Conservation (phyloP, 495 filamentous ascomycete species). For the Xylaria acuta region DNA sequence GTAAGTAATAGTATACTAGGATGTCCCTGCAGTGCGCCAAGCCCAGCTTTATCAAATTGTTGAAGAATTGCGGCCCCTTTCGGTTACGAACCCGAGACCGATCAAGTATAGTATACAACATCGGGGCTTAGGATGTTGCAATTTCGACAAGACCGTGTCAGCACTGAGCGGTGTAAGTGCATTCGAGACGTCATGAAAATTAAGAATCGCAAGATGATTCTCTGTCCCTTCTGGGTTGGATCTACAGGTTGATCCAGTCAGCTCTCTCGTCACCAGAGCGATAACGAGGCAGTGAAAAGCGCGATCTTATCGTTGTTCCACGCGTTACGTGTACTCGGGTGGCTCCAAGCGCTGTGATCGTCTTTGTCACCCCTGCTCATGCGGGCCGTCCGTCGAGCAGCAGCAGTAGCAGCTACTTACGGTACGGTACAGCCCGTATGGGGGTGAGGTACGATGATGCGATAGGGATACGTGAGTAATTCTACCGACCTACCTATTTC, state of each 20-base stretch:
- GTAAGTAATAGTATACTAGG: background rate
- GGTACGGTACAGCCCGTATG: constrained; percentile 1
- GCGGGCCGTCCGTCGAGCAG: background rate
- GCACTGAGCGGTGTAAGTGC: background rate
- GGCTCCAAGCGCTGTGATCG: constrained; percentile 7
- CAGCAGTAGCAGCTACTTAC: background rate
- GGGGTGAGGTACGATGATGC: background rate
- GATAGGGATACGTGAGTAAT: background rate
- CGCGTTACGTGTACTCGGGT: constrained; percentile 5
- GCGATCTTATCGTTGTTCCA: background rate
- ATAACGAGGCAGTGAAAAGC: background rate
- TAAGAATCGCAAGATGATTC: background rate
- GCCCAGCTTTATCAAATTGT: constrained; percentile 11
- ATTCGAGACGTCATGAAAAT: background rate
- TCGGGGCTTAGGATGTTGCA: background rate
- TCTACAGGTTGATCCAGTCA: background rate
- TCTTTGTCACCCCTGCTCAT: constrained; percentile 16
- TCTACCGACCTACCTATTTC: background rate
- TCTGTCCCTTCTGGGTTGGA: background rate
- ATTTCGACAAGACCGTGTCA: background rate
- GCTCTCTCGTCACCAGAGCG: background rate
- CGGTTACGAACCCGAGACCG: constrained; percentile 8
- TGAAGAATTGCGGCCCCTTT: constrained; percentile 6
- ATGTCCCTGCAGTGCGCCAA: background rate
- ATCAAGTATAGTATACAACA: constrained; percentile 15